These are phyloP conservation scores for Leptographium lundbergii DNA, from an alignment of 2,329 filamentous ascomycete species.

Conservation along the genomic window DNA sequence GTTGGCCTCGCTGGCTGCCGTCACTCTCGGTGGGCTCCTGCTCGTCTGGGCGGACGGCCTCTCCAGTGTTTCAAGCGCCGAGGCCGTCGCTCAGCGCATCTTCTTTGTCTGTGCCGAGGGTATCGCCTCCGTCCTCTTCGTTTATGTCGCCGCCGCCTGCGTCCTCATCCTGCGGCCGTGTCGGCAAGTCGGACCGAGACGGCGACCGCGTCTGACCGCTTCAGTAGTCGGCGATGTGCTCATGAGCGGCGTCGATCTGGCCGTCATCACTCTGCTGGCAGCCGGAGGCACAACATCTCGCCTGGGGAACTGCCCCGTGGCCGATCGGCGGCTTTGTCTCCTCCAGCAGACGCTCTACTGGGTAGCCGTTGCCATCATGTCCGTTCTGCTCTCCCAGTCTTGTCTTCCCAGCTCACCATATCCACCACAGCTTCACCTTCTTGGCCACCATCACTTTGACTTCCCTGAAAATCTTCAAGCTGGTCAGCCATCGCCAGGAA, in stretches of 20 bases:
- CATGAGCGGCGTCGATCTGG: background rate
- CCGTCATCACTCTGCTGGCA: background rate
- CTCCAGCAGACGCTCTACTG: background rate
- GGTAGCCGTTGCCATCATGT: background rate
- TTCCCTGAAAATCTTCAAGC: background rate
- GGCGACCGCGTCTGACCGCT: background rate
- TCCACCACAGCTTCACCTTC: background rate
- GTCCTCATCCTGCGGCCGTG: background rate
- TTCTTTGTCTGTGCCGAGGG: background rate
- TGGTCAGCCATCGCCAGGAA: background rate
- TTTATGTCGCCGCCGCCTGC: background rate
- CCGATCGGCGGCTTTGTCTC: background rate
- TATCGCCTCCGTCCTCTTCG: background rate
- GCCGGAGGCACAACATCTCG: background rate
- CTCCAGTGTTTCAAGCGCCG: background rate
- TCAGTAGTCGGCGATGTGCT: background rate
- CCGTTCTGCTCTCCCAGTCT: background rate
- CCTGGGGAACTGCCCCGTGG: background rate
- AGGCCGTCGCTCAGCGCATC: too few relatives aligned
- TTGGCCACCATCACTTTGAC: background rate
- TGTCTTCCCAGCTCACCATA: background rate
- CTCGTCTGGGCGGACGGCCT: background rate
- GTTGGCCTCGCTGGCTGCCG: background rate
- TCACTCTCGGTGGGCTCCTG: background rate
- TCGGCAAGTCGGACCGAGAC: too few relatives aligned